Percentiles rank a stretch among this genome's conserved stretches.
Conservation (phyloP, 306 rosid species). For the Pterocarpus santalinus region DNA sequence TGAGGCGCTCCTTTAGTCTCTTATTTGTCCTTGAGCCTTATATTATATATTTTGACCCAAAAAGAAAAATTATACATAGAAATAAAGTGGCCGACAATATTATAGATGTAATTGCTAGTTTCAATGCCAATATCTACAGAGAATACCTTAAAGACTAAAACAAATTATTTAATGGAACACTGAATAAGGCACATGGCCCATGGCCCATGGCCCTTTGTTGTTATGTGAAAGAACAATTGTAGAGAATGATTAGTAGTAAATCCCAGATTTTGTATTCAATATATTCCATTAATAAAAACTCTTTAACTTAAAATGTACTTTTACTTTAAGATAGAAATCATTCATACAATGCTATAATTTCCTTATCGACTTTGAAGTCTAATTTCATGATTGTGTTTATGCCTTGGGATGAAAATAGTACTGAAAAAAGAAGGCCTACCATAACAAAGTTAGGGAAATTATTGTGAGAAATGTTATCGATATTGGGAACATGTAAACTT, state of each 20-base stretch:
- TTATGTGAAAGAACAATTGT: background rate
- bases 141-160: too few relatives aligned
- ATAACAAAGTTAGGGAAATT: slow-evolving; percentile 14
- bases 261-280: background rate
- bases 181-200: too few relatives aligned
- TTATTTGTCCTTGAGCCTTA: too few relatives aligned
- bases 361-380: background rate
- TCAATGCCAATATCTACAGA: too few relatives aligned
- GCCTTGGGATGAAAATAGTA: background rate
- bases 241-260: background rate
- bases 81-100: too few relatives aligned
- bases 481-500: background rate
- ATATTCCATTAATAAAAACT: background rate
- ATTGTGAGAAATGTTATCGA: slow-evolving; percentile 23
- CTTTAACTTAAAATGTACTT: background rate
- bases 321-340: background rate
- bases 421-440: background rate
- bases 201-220: too few relatives aligned
- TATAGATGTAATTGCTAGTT: too few relatives aligned
- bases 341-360: slow-evolving; percentile 6
- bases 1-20: too few relatives aligned
- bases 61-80: too few relatives aligned
- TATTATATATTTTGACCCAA: too few relatives aligned
- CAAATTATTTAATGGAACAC: too few relatives aligned
- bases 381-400: slow-evolving; percentile 5